phyloP scores from a whole-genome alignment of 352 stramenopile genomes.

The Globisporangium perplexum region DNA sequence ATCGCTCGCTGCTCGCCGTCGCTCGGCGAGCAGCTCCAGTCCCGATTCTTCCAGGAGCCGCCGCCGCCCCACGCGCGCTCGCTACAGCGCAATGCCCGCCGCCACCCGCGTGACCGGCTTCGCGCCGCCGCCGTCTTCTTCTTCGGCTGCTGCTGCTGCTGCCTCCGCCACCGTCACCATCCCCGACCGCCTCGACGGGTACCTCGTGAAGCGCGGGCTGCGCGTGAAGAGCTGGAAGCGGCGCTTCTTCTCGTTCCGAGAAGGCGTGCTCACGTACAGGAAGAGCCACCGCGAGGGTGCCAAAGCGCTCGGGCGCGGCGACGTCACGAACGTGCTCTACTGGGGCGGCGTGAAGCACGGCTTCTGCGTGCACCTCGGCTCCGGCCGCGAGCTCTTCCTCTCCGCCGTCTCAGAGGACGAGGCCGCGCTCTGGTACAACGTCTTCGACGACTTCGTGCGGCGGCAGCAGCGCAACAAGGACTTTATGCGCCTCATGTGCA shows the following conservation, averaged over 20 bases:
- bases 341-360: constrained; percentile 53
- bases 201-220: constrained; percentile 49
- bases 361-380: constrained; percentile 48
- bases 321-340: constrained; percentile 58
- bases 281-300: constrained; percentile 38
- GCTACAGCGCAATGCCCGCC: background rate
- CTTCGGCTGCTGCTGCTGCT: background rate
- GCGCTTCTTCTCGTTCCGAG: constrained; percentile 60
- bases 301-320: constrained; percentile 41
- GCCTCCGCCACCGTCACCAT: background rate
- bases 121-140: background rate
- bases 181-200: constrained; percentile 28
- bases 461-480: constrained; percentile 35
- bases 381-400: constrained; percentile 45
- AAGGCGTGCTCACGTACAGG: constrained; percentile 56
- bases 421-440: constrained; percentile 44
- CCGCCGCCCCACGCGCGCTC: background rate
- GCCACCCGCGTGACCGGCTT: background rate
- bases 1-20: too few relatives aligned
- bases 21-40: background rate
- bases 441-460: constrained; percentile 38
- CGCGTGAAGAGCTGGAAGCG: constrained; percentile 67
- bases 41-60: background rate
- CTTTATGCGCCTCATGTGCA: constrained; percentile 40
- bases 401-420: constrained; percentile 44